phyloP scores from a whole-genome alignment of 2,329 filamentous ascomycete species.

The Reticulascus tulasneorum region DNA sequence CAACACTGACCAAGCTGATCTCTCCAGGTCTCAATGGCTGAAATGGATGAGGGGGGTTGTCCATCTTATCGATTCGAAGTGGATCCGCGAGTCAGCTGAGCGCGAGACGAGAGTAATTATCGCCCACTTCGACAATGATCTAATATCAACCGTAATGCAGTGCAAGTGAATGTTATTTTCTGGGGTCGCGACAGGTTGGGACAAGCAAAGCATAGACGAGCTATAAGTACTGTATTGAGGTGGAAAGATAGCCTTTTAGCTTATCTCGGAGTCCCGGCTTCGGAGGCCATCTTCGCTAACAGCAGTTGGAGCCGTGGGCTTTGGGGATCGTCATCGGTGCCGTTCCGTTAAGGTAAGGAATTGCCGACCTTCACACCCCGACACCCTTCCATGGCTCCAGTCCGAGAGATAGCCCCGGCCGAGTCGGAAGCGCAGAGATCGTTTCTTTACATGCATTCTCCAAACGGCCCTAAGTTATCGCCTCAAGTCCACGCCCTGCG shows the following conservation, averaged over 20 bases:
- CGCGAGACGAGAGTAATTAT: background rate
- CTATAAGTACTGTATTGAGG: background rate
- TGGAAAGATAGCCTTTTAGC: slow-evolving; percentile 1
- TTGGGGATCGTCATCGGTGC: slow-evolving; percentile 2
- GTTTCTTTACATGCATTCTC: too few relatives aligned
- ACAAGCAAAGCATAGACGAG: background rate
- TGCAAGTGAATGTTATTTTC: background rate
- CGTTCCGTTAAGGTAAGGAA: slow-evolving; percentile 12
- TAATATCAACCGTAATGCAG: background rate
- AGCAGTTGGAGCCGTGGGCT: slow-evolving; percentile 8
- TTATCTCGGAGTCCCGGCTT: slow-evolving; percentile 5
- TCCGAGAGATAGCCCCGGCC: too few relatives aligned
- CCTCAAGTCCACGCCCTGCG: too few relatives aligned
- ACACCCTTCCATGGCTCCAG: too few relatives aligned
- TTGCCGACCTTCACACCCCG: too few relatives aligned
- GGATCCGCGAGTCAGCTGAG: background rate
- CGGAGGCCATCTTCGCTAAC: slow-evolving; percentile 5
- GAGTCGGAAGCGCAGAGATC: too few relatives aligned
- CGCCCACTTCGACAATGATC: background rate
- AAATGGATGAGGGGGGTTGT: slow-evolving; percentile 3
- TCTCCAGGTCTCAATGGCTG: slow-evolving; percentile 9
- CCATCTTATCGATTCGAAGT: too few relatives aligned
- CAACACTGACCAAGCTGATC: slow-evolving; percentile 5
- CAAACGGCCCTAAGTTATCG: too few relatives aligned
- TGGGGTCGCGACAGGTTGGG: background rate